Evolutionary conservation across 345 rosid genomes (phyloP), one percentile per base, ranked within the genome.

Genomic region (Rubroshorea leprosula): DNA sequence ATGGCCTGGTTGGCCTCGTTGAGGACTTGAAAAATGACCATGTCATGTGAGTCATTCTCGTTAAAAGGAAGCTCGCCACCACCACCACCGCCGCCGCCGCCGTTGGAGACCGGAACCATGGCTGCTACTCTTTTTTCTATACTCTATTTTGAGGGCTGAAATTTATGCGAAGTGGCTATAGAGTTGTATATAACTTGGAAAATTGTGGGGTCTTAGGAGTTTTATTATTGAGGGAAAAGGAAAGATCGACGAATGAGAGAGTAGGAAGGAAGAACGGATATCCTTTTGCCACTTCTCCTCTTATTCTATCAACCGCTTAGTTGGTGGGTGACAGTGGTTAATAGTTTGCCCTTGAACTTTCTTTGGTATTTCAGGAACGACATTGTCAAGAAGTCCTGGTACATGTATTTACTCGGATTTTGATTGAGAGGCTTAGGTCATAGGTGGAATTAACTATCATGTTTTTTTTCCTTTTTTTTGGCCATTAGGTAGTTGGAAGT

Each of bases 31-130:
- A 69, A 77, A 19, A 84, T 73, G 68, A 79, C 76, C 87, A 81
- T 84, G 57, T 81, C 90, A 54, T 79, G 84, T 0, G 90, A 77
- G 64, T 84, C 90, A 21, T 84, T 81, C 71, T 84, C 90, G 20
- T 81, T 84, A 15, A 84, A 74, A 3, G 90, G 90, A 2, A 84
- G 76, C 65, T 76, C 9, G 41, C 35, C 4, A 9, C 41, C 41
- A n/a, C 56, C 19, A n/a, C n/a, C n/a, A n/a, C n/a, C n/a, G n/a
- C n/a, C 9, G 41, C 35, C 4, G 35, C 41, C 41, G 11, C 56
- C 19, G 9, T 49, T 55, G 23, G 55, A 21, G 22, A 23, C 51
- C 23, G 24, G 35, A 41, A 56, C 60, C 60, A 43, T 20, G 44
- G 44, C 18, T n/a, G n/a, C n/a, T n/a, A n/a, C n/a, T n/a, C n/a